These are phyloP conservation scores for Nicotiana sylvestris DNA, from an alignment of 257 asterid genomes.

Conservation along the genomic window DNA sequence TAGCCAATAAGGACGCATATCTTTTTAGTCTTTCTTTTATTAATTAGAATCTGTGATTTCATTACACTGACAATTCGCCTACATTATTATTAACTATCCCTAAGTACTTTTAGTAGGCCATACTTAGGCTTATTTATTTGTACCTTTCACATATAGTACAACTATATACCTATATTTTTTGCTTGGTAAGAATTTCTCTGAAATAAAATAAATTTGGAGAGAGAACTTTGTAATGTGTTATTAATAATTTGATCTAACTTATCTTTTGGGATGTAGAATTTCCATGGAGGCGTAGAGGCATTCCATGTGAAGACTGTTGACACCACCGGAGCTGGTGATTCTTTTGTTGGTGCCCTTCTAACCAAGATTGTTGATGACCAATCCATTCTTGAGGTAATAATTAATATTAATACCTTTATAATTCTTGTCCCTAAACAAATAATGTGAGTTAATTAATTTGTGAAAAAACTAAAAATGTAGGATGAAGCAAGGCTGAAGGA, in stretches of 20 bases:
- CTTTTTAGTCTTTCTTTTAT: not conserved
- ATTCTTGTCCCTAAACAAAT: not conserved
- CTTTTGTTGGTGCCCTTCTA: slow-evolving; percentile 47
- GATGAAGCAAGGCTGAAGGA: slow-evolving; percentile 71
- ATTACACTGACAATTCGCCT: not conserved
- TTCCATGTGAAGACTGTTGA: slow-evolving; percentile 45
- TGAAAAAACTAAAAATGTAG: slow-evolving; percentile 22
- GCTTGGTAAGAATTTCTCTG: not conserved
- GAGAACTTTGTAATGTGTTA: not conserved
- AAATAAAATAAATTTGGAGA: not conserved
- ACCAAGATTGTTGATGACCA: slow-evolving; percentile 37
- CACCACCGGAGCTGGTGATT: slow-evolving; percentile 52
- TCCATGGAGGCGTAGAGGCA: slow-evolving; percentile 32
- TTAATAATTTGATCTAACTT: not conserved
- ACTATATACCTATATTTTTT: not conserved
- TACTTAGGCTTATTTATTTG: not conserved
- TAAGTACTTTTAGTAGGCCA: not conserved
- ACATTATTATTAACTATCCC: not conserved
- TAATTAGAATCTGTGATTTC: not conserved
- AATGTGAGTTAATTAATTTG: not conserved
- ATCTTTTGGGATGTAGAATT: slow-evolving; percentile 13
- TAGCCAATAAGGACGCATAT: not conserved
- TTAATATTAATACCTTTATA: not conserved
- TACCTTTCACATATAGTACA: not conserved
- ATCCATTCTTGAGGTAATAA: slow-evolving; percentile 31